phyloP scores from a whole-genome alignment of 257 asterid species.

The Salvia rosmarinus region DNA sequence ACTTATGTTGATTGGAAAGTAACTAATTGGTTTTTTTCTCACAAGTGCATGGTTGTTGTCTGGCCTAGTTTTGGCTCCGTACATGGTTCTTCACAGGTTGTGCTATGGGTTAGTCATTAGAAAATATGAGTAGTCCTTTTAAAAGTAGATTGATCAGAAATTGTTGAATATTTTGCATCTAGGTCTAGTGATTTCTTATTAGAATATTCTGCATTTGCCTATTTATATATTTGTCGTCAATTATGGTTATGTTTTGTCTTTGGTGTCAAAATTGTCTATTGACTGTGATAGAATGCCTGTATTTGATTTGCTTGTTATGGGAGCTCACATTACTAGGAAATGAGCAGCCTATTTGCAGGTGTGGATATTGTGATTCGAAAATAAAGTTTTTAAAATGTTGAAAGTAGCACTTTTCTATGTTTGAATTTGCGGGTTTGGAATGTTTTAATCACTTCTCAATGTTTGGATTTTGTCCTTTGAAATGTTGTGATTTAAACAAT shows the following conservation, averaged over 20 bases:
- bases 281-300: not conserved
- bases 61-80: not conserved
- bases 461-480: not conserved
- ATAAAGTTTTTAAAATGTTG: not conserved
- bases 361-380: not conserved
- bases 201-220: not conserved
- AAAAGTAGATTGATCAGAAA: not conserved
- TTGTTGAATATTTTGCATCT: not conserved
- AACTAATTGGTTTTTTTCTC: not conserved
- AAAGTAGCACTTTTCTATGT: not conserved
- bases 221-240: not conserved
- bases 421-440: slow-evolving; percentile 7
- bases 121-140: not conserved
- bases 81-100: not conserved
- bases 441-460: not conserved
- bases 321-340: not conserved
- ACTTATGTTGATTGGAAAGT: slow-evolving; percentile 23
- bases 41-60: not conserved
- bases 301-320: not conserved
- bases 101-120: not conserved
- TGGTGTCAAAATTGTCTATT: not conserved
- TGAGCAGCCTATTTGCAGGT: not conserved
- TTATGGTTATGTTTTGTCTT: not conserved
- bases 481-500: not conserved
- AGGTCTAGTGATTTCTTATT: not conserved